Conservation (phyloP, 2,329 filamentous ascomycete species). For the Emergomyces pasteurianus region DNA sequence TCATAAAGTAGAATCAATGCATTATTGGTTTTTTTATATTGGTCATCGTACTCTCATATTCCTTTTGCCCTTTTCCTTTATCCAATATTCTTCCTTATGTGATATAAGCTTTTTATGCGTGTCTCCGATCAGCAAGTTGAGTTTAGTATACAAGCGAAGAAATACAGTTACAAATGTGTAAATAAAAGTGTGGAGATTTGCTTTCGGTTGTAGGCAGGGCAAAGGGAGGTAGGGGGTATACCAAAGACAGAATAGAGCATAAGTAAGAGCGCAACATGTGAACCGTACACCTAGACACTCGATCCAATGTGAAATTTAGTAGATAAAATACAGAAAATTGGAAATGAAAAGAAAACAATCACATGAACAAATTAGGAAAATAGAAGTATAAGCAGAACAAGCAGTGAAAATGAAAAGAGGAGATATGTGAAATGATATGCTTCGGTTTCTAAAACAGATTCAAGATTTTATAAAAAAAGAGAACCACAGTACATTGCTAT, state of each 20-base stretch:
- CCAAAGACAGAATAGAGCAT: not conserved
- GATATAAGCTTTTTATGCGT: not conserved
- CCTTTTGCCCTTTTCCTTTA: not conserved
- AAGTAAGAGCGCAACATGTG: not conserved
- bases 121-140: too few species aligned
- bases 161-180: not conserved
- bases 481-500: not conserved
- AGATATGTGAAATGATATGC: not conserved
- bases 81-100: not conserved
- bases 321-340: not conserved
- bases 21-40: not conserved
- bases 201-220: too few species aligned
- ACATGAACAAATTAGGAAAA: slow-evolving; percentile 3
- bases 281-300: not conserved
- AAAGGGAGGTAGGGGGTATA: not conserved
- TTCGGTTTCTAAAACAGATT: not conserved
- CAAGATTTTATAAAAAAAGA: not conserved
- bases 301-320: not conserved
- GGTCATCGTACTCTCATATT: not conserved
- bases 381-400: slow-evolving; percentile 10
- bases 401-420: slow-evolving; percentile 6
- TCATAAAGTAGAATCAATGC: not conserved
- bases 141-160: not conserved
- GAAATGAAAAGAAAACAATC: not conserved
- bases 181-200: not conserved